phyloP scores from a whole-genome alignment of 148 eudicot genomes.

The Camellia lanceoleosa region DNA sequence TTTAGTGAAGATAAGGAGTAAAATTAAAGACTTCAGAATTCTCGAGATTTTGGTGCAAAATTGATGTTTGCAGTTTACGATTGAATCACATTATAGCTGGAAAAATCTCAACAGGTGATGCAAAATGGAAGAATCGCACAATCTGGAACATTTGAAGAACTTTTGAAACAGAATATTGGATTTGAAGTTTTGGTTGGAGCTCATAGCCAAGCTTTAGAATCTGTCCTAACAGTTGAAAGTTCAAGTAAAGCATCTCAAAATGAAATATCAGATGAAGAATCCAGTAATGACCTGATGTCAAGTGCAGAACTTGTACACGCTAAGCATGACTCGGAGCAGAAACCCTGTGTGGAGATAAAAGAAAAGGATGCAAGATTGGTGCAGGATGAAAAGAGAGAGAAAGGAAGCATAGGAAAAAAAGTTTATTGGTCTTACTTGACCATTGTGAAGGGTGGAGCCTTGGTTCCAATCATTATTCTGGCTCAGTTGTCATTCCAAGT shows the following conservation, averaged over 20 bases:
- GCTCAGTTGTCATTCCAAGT: slow-evolving; percentile 81
- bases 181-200: slow-evolving; percentile 92
- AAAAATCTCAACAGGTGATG: slow-evolving; percentile 64
- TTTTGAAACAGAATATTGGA: slow-evolving; percentile 76
- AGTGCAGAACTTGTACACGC: slow-evolving; percentile 43
- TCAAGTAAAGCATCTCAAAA: slow-evolving; percentile 42
- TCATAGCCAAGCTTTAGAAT: slow-evolving; percentile 85
- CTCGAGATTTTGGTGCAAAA: background rate
- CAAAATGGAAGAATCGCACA: slow-evolving; percentile 83
- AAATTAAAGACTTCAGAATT: background rate
- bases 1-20: background rate
- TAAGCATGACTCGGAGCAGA: slow-evolving; percentile 54
- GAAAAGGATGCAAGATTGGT: slow-evolving; percentile 67
- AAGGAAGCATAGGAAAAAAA: slow-evolving; percentile 94
- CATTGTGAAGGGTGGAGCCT: slow-evolving; percentile 61
- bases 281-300: background rate
- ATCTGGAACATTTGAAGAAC: slow-evolving; percentile 82
- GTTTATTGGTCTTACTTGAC: slow-evolving; percentile 85
- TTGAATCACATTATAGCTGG: background rate
- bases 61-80: background rate
- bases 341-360: slow-evolving; percentile 48
- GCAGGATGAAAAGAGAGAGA: slow-evolving; percentile 91
- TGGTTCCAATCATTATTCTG: slow-evolving; percentile 71
- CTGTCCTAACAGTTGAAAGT: slow-evolving; percentile 61
- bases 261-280: slow-evolving; percentile 30